These are phyloP conservation scores for Termitomyces sp. DNA, from an alignment of 768 basidiomycete genomes.

Conservation along the genomic window DNA sequence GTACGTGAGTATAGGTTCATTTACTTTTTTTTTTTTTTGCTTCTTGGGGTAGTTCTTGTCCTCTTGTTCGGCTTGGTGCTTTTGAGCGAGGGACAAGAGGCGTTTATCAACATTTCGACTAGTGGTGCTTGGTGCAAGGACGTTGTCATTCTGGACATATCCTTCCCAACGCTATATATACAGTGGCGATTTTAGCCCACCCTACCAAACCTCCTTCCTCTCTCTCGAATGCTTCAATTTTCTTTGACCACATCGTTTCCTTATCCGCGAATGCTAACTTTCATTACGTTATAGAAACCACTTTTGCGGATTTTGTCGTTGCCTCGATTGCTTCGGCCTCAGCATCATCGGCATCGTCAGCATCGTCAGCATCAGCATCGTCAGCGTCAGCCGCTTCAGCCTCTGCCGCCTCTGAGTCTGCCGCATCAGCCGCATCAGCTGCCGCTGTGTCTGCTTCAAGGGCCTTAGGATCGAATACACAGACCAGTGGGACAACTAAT, in stretches of 20 bases:
- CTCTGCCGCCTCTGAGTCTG: constrained; percentile 18
- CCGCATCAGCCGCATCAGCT: not conserved
- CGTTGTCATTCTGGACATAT: not conserved
- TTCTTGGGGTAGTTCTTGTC: not conserved
- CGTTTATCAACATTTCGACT: too few relatives aligned
- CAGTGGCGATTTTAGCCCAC: not conserved
- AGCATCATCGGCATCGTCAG: constrained; percentile 30
- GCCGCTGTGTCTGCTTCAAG: constrained; percentile 22
- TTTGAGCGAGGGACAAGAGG: not conserved
- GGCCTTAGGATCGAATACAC: constrained; percentile 11
- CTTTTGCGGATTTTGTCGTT: constrained; percentile 61
- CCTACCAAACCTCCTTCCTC: not conserved
- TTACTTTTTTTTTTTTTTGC: not conserved
- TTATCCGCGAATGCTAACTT: not conserved
- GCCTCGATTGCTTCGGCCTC: constrained; percentile 44
- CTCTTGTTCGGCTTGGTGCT: not conserved
- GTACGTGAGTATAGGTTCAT: constrained; percentile 61
- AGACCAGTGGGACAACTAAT: not conserved
- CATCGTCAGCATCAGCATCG: constrained; percentile 40
- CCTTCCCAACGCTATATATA: not conserved
- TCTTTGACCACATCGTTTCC: not conserved
- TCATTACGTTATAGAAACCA: constrained; percentile 53
- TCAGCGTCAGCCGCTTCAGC: constrained; percentile 33
- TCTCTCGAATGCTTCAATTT: not conserved
- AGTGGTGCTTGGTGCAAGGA: not conserved